A percentile compares a stretch with the other conserved stretches of the same genome.
These are phyloP conservation scores for Phaeotremella fagi DNA, from an alignment of 768 basidiomycete species.

Conservation along the genomic window DNA sequence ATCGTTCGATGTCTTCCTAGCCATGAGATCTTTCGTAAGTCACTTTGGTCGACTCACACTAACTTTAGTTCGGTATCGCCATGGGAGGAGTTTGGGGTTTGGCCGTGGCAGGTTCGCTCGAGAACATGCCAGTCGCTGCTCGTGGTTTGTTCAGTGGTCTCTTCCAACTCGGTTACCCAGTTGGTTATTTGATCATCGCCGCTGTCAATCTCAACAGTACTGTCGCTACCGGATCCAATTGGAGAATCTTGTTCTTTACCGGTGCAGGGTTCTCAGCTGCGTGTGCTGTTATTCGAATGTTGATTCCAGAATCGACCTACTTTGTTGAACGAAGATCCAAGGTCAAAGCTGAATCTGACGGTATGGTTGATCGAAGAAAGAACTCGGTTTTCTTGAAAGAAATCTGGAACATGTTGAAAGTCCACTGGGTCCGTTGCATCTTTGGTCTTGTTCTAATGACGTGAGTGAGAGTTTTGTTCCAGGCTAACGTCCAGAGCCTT, in stretches of 20 bases:
- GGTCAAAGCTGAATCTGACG: slow-evolving; percentile 33
- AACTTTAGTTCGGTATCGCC: slow-evolving; percentile 54
- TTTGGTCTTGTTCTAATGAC: slow-evolving; percentile 75
- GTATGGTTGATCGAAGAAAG: slow-evolving; percentile 49
- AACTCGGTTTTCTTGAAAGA: slow-evolving; percentile 67
- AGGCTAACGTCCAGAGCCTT: slow-evolving; percentile 47
- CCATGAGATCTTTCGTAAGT: slow-evolving; percentile 54
- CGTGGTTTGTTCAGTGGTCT: slow-evolving; percentile 79
- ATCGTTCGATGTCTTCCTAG: slow-evolving; percentile 69
- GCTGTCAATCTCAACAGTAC: slow-evolving; percentile 62
- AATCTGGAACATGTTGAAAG: slow-evolving; percentile 67
- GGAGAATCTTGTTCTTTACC: slow-evolving; percentile 76
- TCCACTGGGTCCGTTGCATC: slow-evolving; percentile 44
- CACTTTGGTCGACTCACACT: not conserved
- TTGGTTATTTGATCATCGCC: slow-evolving; percentile 76
- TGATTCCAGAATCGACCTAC: slow-evolving; percentile 69
- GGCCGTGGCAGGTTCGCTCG: slow-evolving; percentile 63
- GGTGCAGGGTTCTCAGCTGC: slow-evolving; percentile 62
- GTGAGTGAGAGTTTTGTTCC: slow-evolving; percentile 1
- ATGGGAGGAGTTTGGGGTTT: slow-evolving; percentile 26
- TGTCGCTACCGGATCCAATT: slow-evolving; percentile 51
- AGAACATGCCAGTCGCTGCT: slow-evolving; percentile 76
- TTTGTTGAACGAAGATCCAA: slow-evolving; percentile 53
- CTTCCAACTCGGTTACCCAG: slow-evolving; percentile 81
- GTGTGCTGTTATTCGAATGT: slow-evolving; percentile 60